A percentile compares a stretch with the other conserved stretches of the same genome.
These are phyloP conservation scores for Eucalyptus pumila DNA, from an alignment of 345 rosid species.

Conservation along the genomic window DNA sequence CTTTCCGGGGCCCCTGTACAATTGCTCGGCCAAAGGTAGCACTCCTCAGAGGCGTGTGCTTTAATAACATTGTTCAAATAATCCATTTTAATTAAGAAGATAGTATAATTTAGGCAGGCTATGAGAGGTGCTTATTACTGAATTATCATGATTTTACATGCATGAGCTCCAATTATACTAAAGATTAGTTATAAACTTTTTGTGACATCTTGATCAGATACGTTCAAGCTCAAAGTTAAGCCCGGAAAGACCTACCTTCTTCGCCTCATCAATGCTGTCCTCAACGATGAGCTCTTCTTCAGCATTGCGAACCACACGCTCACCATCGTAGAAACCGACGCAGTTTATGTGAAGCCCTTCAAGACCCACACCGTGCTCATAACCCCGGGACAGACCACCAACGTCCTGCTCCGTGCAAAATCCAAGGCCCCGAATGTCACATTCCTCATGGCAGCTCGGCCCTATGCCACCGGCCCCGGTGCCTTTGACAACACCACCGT, in stretches of 20 bases:
- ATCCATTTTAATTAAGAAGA: not conserved
- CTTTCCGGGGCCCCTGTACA: conserved; percentile 30
- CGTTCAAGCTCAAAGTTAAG: conserved; percentile 39
- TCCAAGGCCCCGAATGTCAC: conserved; percentile 9
- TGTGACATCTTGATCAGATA: conserved; percentile 11
- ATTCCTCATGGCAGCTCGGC: conserved; percentile 22
- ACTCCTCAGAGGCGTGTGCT: not conserved
- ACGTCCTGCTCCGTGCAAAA: conserved; percentile 44
- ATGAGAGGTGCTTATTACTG: not conserved
- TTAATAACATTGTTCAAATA: not conserved
- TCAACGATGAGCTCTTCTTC: conserved; percentile 69
- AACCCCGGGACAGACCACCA: conserved; percentile 64
- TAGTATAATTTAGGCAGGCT: not conserved
- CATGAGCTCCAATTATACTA: not conserved
- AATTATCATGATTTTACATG: not conserved
- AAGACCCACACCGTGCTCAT: conserved; percentile 35
- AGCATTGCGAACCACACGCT: conserved; percentile 53
- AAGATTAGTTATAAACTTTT: not conserved
- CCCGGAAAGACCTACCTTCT: conserved; percentile 38
- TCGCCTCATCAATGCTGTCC: conserved; percentile 33
- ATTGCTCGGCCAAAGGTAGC: conserved; percentile 33
- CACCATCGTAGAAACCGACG: conserved; percentile 60
- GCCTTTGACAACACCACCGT: conserved; percentile 43
- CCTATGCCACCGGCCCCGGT: conserved; percentile 29
- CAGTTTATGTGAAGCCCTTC: conserved; percentile 56